phyloP scores from a whole-genome alignment of 495 filamentous ascomycete genomes.

The Hyphodiscus hymeniophilus region DNA sequence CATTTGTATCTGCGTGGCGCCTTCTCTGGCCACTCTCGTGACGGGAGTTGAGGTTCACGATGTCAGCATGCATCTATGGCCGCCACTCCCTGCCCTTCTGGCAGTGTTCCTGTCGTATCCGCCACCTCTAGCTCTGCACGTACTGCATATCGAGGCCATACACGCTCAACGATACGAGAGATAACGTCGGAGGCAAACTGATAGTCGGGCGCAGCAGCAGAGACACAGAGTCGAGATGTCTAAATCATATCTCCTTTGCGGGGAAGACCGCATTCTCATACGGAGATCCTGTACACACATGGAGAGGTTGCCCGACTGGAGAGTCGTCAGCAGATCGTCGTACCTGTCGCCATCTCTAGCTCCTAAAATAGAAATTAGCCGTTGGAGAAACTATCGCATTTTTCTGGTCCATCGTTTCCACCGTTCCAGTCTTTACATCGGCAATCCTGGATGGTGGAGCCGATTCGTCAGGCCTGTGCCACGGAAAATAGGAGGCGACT shows the following conservation, averaged over 20 bases:
- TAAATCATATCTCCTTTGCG: too few relatives aligned
- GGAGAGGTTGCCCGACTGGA: too few relatives aligned
- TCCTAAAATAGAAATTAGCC: slow-evolving; percentile 10
- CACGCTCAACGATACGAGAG: neutral
- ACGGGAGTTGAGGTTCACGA: neutral
- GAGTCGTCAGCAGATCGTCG: slow-evolving; percentile 1
- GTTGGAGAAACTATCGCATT: slow-evolving; percentile 2
- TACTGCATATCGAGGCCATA: neutral
- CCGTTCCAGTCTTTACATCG: neutral
- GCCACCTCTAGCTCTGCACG: neutral
- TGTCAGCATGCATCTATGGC: slow-evolving; percentile 10
- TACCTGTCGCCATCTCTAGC: slow-evolving; percentile 9
- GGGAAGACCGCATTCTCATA: too few relatives aligned
- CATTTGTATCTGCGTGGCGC: slow-evolving; percentile 1
- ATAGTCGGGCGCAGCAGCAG: slow-evolving; percentile 2
- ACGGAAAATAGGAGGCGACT: neutral
- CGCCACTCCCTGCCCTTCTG: neutral
- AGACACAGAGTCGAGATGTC: too few relatives aligned
- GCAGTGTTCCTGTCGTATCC: neutral
- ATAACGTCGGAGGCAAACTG: neutral
- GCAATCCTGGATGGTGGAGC: slow-evolving; percentile 3
- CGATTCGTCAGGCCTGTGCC: neutral
- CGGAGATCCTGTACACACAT: too few relatives aligned
- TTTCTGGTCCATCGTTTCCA: neutral
- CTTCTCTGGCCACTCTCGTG: neutral